Evolutionary conservation across 306 rosid genomes (phyloP).

Genomic region (Arachis stenosperma): DNA sequence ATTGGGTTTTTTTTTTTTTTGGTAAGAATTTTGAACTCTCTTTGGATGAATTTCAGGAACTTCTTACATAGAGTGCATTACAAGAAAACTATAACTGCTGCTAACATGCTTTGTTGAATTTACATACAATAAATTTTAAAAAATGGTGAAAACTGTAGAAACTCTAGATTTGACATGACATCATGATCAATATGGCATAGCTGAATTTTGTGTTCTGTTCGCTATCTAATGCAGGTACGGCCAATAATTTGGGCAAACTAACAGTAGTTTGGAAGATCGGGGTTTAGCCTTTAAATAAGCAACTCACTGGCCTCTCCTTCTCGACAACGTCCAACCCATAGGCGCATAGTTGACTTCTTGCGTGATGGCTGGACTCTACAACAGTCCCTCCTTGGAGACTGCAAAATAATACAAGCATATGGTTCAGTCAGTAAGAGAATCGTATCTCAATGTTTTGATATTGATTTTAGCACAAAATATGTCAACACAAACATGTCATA

Average conservation of each 20-base stretch:
- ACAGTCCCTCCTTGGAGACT: conserved; percentile 94
- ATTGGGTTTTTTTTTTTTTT: neutral
- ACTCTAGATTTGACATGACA: conserved; percentile 19
- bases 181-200: conserved; percentile 29
- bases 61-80: conserved; percentile 37
- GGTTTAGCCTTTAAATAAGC: conserved; percentile 4
- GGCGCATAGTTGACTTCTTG: conserved; percentile 57
- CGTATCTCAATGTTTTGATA: conserved; percentile 1
- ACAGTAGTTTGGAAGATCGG: conserved; percentile 28
- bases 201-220: conserved; percentile 33
- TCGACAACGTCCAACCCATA: conserved; percentile 71
- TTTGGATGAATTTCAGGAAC: conserved; percentile 12
- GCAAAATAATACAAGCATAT: conserved; percentile 46
- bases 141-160: neutral
- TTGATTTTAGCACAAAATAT: neutral
- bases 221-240: conserved; percentile 35
- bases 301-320: conserved; percentile 64
- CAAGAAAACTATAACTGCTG: conserved; percentile 17
- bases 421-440: conserved; percentile 30
- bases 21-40: neutral
- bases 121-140: conserved; percentile 5
- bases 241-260: conserved; percentile 27
- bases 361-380: conserved; percentile 72
- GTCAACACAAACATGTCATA: neutral
- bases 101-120: conserved; percentile 33